Percentiles rank a stretch among this genome's conserved stretches.
phyloP scores from a whole-genome alignment of 2,329 filamentous ascomycete species.

The Alternaria incomplexa region DNA sequence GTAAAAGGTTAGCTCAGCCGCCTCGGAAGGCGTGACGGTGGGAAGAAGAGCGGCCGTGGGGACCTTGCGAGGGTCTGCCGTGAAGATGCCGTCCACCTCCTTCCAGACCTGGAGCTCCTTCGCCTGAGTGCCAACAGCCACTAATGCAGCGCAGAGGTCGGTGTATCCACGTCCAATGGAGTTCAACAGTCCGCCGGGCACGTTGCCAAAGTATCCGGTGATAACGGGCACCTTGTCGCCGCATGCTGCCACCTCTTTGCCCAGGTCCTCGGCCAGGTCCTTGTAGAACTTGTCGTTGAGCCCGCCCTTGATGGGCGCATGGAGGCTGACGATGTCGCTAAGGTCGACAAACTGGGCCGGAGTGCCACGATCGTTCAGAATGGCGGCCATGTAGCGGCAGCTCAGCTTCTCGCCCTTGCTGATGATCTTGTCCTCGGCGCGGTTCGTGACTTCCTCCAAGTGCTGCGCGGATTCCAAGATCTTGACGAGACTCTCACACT shows the following conservation, averaged over 20 bases:
- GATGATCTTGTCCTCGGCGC: slow-evolving; percentile 74
- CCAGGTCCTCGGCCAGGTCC: slow-evolving; percentile 51
- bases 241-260: slow-evolving; percentile 51
- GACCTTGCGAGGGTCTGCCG: slow-evolving; percentile 83
- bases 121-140: slow-evolving; percentile 86
- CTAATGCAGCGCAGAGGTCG: slow-evolving; percentile 90
- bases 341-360: slow-evolving; percentile 91
- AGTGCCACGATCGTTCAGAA: slow-evolving; percentile 81
- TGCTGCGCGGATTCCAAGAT: slow-evolving; percentile 70
- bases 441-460: slow-evolving; percentile 58
- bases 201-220: slow-evolving; percentile 93
- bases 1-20: slow-evolving; percentile 84
- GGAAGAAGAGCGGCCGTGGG: slow-evolving; percentile 89
- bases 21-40: slow-evolving; percentile 91
- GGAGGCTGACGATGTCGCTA: slow-evolving; percentile 77
- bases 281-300: slow-evolving; percentile 56
- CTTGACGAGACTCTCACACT: slow-evolving; percentile 82
- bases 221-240: slow-evolving; percentile 57
- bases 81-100: slow-evolving; percentile 96
- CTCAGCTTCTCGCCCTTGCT: slow-evolving; percentile 96
- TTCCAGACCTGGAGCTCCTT: slow-evolving; percentile 97
- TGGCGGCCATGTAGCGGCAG: slow-evolving; percentile 85
- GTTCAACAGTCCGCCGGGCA: slow-evolving; percentile 88
- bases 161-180: slow-evolving; percentile 96
- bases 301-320: slow-evolving; percentile 40